Base-by-base conservation (phyloP, 768 basidiomycete species). In the Phlegmacium glaucopus region DNA sequence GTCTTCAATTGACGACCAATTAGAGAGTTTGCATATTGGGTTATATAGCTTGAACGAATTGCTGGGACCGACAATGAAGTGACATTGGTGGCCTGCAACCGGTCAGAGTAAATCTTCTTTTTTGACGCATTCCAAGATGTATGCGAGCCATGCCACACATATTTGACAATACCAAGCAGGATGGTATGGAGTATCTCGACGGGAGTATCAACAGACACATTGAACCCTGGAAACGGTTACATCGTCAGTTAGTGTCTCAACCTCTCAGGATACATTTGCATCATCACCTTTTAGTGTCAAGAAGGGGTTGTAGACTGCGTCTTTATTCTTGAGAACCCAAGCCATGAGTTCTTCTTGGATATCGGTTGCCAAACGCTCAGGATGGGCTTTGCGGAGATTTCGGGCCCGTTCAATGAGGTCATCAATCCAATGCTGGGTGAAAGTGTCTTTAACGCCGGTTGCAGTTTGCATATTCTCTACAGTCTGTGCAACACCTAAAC, bases 181-280 rank as follows among this genome's bases (percentile, higher is more conserved):
- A 66, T 58, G 0, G 68, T 70, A 40, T 74, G 70, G 0, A 73
- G 56, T 18, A 72, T 61, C 49, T 74, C 67, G 13, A 66, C 58
- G 0, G 67, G 59, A 0, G 63, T 64, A 36, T 65, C 39, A 5
- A 40, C 2, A 15, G 36, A 42, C 13, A 62, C 62, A 46, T 65
- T 59, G 10, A 65, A 49, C 6, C 61, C 60, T 60, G 29, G 1
- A 37, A 41, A 37, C 2, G 22, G 27, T 30, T 37, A 5, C 25
- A 46, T 42, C 9, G 34, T 55, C 39, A n/a, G 48, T 47, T 36
- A 43, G 16, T 9, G 6, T 13, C 3, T 44, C 12, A 28, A 12
- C 11, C 18, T 15, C 9, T 22, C 39, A 15, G 22, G 12, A 13
- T 32, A 32, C 30, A 32, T 42, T 13, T n/a, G n/a, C 9, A 8